Base-by-base conservation (phyloP, 441 rosid genomes). In the Corymbia citriodora region DNA sequence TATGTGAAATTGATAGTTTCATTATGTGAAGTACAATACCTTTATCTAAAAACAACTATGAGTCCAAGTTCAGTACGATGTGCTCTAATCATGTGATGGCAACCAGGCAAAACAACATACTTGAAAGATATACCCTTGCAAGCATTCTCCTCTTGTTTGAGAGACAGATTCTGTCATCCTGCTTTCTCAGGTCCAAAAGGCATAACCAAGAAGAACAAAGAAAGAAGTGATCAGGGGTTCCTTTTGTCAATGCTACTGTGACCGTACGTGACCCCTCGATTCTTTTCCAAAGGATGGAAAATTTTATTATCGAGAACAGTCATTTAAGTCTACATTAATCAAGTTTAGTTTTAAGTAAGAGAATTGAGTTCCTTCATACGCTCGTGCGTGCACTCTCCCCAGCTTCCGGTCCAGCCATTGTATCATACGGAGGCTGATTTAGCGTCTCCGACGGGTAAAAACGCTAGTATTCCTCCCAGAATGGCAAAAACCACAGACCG, bases 371-470 rank as follows among this genome's bases (percentile, higher is more conserved):
- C 57, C n/a, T n/a, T n/a, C n/a, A 18, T 55, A 55, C 21, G 7
- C 21, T 7, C 3, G 55, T 54, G 21, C 21, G 18, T 17, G 57
- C 57, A 55, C 57, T 55, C 57, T 18, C 57, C 57, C 57, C 23
- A 55, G 23, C 57, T 55, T 55, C 57, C 57, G 8, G 17, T 55
- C 57, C 57, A 18, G 57, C 23, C 57, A 7, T 55, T 18, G 23
- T 18, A 55, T 55, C 4, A 55, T 55, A 2, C 23, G 23, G 23
- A 55, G 57, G 57, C 23, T 18, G 57, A 36, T 36, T 95, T 57
- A 97, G 87, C 16, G 99, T 97, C 94, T 97, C 99, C 25, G 99
- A 99, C 86, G 95, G 91, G 93, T 89, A 94, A 92, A 94, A 95
- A 95, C 8, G 97, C 96, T 48, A 97, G 95, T 52, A 94, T n/a